phyloP scores from a whole-genome alignment of 2,329 filamentous ascomycete species.

The Pyrenophora teres region DNA sequence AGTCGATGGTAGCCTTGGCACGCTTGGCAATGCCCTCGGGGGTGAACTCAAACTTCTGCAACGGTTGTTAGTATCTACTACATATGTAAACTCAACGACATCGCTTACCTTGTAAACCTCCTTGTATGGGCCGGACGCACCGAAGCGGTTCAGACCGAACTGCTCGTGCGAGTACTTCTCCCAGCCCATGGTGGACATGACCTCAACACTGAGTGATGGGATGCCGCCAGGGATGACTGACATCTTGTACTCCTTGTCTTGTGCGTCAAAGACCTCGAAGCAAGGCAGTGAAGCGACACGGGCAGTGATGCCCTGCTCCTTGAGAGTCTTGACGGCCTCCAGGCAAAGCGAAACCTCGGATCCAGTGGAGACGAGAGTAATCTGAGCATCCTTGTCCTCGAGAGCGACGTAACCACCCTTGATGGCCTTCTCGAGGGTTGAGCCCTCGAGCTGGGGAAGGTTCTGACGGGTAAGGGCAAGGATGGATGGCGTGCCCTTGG shows the following conservation, averaged over 20 bases:
- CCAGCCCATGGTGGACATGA: constrained; percentile 97
- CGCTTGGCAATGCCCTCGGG: constrained; percentile 96
- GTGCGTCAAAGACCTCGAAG: constrained; percentile 94
- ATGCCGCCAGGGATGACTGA: constrained; percentile 92
- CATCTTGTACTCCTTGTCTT: constrained; percentile 93
- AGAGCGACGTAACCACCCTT: constrained; percentile 95
- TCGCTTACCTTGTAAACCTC: constrained; percentile 81
- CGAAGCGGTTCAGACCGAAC: constrained; percentile 98
- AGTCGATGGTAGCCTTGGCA: constrained; percentile 86
- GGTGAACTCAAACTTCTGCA: constrained; percentile 98
- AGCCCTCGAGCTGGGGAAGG: constrained; percentile 95
- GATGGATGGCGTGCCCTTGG: constrained; percentile 88
- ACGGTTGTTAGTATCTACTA: constrained; percentile 50
- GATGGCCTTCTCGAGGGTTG: constrained; percentile 82
- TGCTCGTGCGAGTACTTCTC: constrained; percentile 99
- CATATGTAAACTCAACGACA: not conserved
- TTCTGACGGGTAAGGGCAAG: constrained; percentile 96
- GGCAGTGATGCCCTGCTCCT: constrained; percentile 83
- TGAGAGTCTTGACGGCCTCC: constrained; percentile 88
- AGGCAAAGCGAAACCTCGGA: constrained; percentile 94
- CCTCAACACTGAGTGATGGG: constrained; percentile 90
- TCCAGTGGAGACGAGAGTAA: constrained; percentile 92
- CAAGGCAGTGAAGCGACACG: constrained; percentile 96
- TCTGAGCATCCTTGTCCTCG: constrained; percentile 79
- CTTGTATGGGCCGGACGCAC: constrained; percentile 96